These are phyloP conservation scores for Annulohypoxylon nitens DNA, from an alignment of 495 filamentous ascomycete species.

Conservation along the genomic window DNA sequence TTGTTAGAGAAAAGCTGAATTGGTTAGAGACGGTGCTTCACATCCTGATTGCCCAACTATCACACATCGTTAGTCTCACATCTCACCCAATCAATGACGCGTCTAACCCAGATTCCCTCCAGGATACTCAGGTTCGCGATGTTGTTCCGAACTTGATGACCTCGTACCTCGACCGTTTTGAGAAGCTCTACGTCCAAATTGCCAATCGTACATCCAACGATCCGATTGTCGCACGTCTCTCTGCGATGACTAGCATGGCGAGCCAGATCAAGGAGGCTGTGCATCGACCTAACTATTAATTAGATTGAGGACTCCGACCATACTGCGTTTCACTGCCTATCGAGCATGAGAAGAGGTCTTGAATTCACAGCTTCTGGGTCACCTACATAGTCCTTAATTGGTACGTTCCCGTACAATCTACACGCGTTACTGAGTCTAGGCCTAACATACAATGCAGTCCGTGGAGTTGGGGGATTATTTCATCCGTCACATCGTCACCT, in stretches of 20 bases:
- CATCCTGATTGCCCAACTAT: slow-evolving; percentile 58
- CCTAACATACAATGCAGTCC: not conserved
- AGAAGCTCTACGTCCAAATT: slow-evolving; percentile 76
- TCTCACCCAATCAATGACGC: slow-evolving; percentile 19
- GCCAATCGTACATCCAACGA: slow-evolving; percentile 72
- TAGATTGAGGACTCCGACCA: not conserved
- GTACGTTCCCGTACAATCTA: slow-evolving; percentile 17
- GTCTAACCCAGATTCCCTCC: slow-evolving; percentile 38
- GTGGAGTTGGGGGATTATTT: not conserved
- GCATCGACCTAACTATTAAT: slow-evolving; percentile 21
- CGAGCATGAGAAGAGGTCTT: not conserved
- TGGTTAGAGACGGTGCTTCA: slow-evolving; percentile 83
- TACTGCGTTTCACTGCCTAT: not conserved
- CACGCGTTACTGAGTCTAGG: not conserved
- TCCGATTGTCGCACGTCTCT: slow-evolving; percentile 51
- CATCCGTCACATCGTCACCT: not conserved
- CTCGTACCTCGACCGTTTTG: slow-evolving; percentile 76
- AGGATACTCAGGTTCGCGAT: slow-evolving; percentile 83
- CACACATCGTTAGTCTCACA: slow-evolving; percentile 60
- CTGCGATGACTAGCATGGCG: slow-evolving; percentile 45
- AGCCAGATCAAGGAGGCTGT: slow-evolving; percentile 37
- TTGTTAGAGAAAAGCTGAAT: slow-evolving; percentile 72
- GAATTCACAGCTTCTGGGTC: not conserved
- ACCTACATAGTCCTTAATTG: slow-evolving; percentile 5
- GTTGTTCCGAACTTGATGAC: slow-evolving; percentile 80